Conservation (phyloP, 768 basidiomycete genomes). For the Boletus reticulatus region DNA sequence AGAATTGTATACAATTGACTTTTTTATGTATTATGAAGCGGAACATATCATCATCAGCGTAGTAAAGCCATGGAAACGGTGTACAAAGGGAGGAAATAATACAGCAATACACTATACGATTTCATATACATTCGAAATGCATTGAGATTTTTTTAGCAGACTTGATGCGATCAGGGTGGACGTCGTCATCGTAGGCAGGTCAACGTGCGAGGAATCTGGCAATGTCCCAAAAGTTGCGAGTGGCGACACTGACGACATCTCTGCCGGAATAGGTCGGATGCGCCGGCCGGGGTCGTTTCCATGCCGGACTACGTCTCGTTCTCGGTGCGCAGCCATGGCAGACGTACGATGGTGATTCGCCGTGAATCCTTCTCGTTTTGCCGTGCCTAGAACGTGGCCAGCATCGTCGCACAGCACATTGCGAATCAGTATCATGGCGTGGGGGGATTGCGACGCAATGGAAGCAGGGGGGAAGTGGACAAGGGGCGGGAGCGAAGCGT, state of each 20-base stretch:
- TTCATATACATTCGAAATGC: too few relatives aligned
- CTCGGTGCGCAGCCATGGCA: slow-evolving; percentile 26
- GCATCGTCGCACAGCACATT: not conserved
- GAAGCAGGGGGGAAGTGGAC: too few relatives aligned
- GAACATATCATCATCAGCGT: too few relatives aligned
- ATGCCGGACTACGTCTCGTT: slow-evolving; percentile 16
- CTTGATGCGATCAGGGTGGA: too few relatives aligned
- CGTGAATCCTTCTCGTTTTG: slow-evolving; percentile 28
- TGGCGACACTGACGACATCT: not conserved
- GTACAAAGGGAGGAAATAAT: too few relatives aligned
- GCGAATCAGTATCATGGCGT: too few relatives aligned
- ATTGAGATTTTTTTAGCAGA: too few relatives aligned
- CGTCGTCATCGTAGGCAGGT: not conserved
- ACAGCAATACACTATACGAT: too few relatives aligned
- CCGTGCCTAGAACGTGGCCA: slow-evolving; percentile 23
- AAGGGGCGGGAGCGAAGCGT: not conserved
- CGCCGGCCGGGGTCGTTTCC: slow-evolving; percentile 19
- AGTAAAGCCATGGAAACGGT: too few relatives aligned
- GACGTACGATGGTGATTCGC: slow-evolving; percentile 31
- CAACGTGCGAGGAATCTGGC: slow-evolving; percentile 12
- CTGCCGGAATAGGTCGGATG: slow-evolving; percentile 3
- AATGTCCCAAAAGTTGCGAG: slow-evolving; percentile 8
- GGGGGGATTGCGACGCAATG: too few relatives aligned
- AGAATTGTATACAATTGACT: too few relatives aligned
- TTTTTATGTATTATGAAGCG: too few relatives aligned